Evolutionary conservation across 148 eudicot genomes (phyloP).

Genomic region (Persicaria tinctoria): DNA sequence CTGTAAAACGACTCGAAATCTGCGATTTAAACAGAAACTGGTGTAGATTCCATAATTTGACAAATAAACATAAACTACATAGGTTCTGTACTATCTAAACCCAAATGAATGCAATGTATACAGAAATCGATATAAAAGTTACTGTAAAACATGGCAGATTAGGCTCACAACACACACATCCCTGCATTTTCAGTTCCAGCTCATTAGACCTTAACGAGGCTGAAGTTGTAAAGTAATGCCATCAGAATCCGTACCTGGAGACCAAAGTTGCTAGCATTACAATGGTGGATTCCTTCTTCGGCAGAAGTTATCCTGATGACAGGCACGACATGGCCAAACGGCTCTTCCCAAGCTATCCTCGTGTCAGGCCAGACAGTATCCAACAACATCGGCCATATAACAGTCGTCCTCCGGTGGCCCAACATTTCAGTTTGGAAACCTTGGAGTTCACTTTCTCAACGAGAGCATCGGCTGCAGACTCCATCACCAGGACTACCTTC

Average conservation of each 20-base stretch:
- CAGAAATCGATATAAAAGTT: no score
- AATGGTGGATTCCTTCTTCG: slow-evolving; percentile 98
- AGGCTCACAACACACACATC: no score
- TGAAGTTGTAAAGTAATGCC: not conserved
- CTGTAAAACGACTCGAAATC: no score
- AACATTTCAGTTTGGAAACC: slow-evolving; percentile 75
- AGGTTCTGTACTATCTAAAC: no score
- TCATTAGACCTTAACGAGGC: not conserved
- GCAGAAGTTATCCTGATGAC: slow-evolving; percentile 76
- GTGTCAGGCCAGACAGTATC: slow-evolving; percentile 92
- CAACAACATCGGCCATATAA: slow-evolving; percentile 84
- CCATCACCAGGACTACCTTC: slow-evolving; percentile 89
- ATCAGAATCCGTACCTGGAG: slow-evolving; percentile 55
- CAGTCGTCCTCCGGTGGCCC: slow-evolving; percentile 92
- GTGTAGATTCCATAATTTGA: no score
- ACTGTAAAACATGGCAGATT: no score
- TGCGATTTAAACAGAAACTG: no score
- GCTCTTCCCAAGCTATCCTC: slow-evolving; percentile 99
- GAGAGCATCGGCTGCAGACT: slow-evolving; percentile 70
- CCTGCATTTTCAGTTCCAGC: slow-evolving; percentile 31
- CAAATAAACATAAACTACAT: no score
- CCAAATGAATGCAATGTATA: no score
- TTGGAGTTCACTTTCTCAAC: slow-evolving; percentile 85
- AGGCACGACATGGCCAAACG: slow-evolving; percentile 91
- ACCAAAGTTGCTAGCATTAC: slow-evolving; percentile 97